These are phyloP conservation scores for Leccinum boreale DNA, from an alignment of 768 basidiomycete species.

Conservation along the genomic window DNA sequence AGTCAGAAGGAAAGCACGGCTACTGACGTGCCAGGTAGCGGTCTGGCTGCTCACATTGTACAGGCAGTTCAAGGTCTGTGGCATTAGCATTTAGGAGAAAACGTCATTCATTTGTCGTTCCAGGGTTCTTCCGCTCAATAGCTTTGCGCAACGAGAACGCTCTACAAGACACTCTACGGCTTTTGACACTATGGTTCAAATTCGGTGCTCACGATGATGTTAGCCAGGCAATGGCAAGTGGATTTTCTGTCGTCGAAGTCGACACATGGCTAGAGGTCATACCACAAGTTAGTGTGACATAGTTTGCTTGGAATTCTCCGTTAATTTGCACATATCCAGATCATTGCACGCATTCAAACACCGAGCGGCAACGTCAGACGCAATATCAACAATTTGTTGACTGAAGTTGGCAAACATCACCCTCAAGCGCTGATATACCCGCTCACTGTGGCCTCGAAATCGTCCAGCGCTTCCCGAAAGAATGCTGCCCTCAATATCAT, in stretches of 20 bases:
- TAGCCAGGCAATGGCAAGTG: conserved; percentile 81
- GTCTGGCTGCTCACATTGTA: conserved; percentile 79
- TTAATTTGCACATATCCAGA: conserved; percentile 43
- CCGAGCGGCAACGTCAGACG: conserved; percentile 82
- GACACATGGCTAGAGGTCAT: conserved; percentile 99
- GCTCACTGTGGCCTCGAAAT: conserved; percentile 94
- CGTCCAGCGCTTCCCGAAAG: conserved; percentile 78
- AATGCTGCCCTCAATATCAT: conserved; percentile 85
- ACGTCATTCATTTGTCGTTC: conserved; percentile 7
- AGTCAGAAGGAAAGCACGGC: conserved; percentile 53
- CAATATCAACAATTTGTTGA: conserved; percentile 84
- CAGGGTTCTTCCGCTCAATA: conserved; percentile 95
- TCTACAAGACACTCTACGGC: conserved; percentile 88
- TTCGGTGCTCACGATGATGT: conserved; percentile 90
- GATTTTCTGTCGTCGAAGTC: conserved; percentile 86
- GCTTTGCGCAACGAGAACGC: conserved; percentile 86
- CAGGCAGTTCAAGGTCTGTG: conserved; percentile 83
- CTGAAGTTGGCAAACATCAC: conserved; percentile 92
- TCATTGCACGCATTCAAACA: conserved; percentile 97
- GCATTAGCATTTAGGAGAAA: not conserved
- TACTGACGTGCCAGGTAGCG: conserved; percentile 55
- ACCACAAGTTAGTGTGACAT: conserved; percentile 66
- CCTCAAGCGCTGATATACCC: conserved; percentile 97
- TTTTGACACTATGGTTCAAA: conserved; percentile 98
- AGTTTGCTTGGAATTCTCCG: not conserved